A percentile compares a stretch with the other conserved stretches of the same genome.
These are phyloP conservation scores for Pseudodiploospora longispora DNA, from an alignment of 2,329 filamentous ascomycete genomes.

Conservation along the genomic window DNA sequence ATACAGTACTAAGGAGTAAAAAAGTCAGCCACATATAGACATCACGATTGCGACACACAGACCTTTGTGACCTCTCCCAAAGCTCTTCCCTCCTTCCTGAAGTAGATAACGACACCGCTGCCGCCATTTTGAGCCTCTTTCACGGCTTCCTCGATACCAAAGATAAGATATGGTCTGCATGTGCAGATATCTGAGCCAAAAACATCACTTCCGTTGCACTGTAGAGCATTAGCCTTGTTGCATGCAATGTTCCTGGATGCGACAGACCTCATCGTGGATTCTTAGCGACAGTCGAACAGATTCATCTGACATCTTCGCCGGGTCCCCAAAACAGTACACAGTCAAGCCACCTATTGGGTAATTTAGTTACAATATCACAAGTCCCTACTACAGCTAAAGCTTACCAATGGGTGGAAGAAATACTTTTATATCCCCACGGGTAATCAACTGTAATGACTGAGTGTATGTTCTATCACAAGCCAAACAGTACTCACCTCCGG, in stretches of 20 bases:
- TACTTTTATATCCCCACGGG: slow-evolving; percentile 85
- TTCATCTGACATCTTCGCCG: slow-evolving; percentile 85
- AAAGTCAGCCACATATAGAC: too few relatives aligned
- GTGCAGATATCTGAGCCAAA: slow-evolving; percentile 98
- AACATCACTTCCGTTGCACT: slow-evolving; percentile 93
- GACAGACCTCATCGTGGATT: slow-evolving; percentile 58
- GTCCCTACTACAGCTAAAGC: slow-evolving; percentile 3
- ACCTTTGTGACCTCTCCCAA: slow-evolving; percentile 95
- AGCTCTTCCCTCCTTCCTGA: slow-evolving; percentile 92
- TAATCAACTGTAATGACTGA: slow-evolving; percentile 58
- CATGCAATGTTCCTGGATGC: not conserved
- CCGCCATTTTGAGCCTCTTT: slow-evolving; percentile 93
- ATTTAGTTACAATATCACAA: not conserved
- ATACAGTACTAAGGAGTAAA: slow-evolving; percentile 34
- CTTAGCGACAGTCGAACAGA: slow-evolving; percentile 73
- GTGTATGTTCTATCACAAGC: slow-evolving; percentile 2
- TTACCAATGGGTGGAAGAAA: slow-evolving; percentile 87
- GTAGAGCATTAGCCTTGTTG: slow-evolving; percentile 8
- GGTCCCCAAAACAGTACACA: slow-evolving; percentile 95
- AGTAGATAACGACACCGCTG: slow-evolving; percentile 94
- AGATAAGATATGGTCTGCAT: slow-evolving; percentile 90
- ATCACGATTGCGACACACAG: slow-evolving; percentile 22
- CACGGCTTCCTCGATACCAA: slow-evolving; percentile 94
- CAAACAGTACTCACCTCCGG: slow-evolving; percentile 53
- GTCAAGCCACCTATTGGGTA: slow-evolving; percentile 63